phyloP scores from a whole-genome alignment of 352 stramenopile genomes.

The Globisporangium splendens region DNA sequence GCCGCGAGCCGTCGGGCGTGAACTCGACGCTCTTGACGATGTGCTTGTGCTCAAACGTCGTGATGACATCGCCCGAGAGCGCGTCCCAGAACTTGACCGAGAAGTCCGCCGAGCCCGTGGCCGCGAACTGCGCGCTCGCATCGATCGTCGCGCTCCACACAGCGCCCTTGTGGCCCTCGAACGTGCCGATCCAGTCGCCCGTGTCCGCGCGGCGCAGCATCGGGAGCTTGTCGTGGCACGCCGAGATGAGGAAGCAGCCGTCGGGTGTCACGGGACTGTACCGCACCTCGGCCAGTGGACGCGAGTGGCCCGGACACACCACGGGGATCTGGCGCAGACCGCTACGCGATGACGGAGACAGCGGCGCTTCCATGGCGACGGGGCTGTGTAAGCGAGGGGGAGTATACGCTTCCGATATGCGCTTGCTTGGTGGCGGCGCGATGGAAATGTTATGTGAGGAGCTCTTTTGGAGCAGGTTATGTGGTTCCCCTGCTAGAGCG shows the following conservation, averaged over 20 bases:
- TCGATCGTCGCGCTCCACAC: constrained; percentile 92
- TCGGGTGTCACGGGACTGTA: constrained; percentile 56
- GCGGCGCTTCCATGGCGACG: constrained; percentile 19
- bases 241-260: constrained; percentile 73
- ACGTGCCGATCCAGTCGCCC: constrained; percentile 97
- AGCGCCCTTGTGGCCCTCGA: constrained; percentile 95
- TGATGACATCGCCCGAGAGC: constrained; percentile 91
- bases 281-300: constrained; percentile 70
- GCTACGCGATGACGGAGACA: constrained; percentile 39
- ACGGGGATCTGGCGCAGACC: constrained; percentile 79
- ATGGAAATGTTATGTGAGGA: no score
- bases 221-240: constrained; percentile 85
- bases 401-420: no score
- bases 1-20: constrained; percentile 69
- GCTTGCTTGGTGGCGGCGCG: no score
- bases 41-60: constrained; percentile 95
- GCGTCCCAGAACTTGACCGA: constrained; percentile 96
- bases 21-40: constrained; percentile 97
- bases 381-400: no score
- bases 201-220: constrained; percentile 82
- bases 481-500: no score
- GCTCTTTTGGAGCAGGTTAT: no score
- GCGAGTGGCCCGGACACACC: constrained; percentile 82
- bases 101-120: constrained; percentile 94
- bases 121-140: constrained; percentile 69